A percentile compares a stretch with the other conserved stretches of the same genome.
Conservation (phyloP, 768 basidiomycete genomes). For the Hypholoma sublateritium region DNA sequence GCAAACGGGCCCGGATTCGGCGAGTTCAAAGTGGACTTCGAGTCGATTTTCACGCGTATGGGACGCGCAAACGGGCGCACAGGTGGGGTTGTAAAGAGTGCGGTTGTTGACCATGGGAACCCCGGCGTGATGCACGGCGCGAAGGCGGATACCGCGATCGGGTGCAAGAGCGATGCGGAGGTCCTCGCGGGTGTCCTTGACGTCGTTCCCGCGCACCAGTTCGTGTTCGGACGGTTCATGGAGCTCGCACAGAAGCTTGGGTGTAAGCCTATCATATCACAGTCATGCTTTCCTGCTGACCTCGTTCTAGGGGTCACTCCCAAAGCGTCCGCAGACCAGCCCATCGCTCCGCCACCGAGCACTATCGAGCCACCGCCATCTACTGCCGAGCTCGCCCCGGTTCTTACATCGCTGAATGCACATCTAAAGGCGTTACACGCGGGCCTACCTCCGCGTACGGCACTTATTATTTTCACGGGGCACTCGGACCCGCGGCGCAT, state of each 20-base stretch:
- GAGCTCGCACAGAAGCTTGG: slow-evolving; percentile 77
- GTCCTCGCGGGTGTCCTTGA: slow-evolving; percentile 69
- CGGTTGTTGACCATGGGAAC: slow-evolving; percentile 86
- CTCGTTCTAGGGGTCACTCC: slow-evolving; percentile 57
- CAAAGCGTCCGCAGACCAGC: slow-evolving; percentile 42
- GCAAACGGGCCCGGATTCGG: slow-evolving; percentile 79
- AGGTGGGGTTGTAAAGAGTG: slow-evolving; percentile 47
- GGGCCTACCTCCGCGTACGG: slow-evolving; percentile 75
- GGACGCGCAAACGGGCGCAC: slow-evolving; percentile 43
- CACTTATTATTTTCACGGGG: slow-evolving; percentile 83
- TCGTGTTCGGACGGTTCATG: slow-evolving; percentile 83
- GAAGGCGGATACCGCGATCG: slow-evolving; percentile 75
- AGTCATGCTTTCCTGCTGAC: background rate
- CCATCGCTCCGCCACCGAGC: slow-evolving; percentile 12
- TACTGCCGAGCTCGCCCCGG: slow-evolving; percentile 30
- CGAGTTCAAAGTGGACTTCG: slow-evolving; percentile 80
- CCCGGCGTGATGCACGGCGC: slow-evolving; percentile 81
- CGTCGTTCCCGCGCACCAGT: slow-evolving; percentile 65
- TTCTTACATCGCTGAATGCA: slow-evolving; percentile 54
- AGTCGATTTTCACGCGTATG: slow-evolving; percentile 89
- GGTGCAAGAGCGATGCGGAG: slow-evolving; percentile 77
- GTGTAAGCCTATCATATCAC: slow-evolving; percentile 52
- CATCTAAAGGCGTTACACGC: slow-evolving; percentile 64
- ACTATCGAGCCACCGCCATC: slow-evolving; percentile 27
- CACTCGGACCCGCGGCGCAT: slow-evolving; percentile 86